Base-by-base conservation (phyloP, 441 rosid genomes). In the Biscutella laevigata region DNA sequence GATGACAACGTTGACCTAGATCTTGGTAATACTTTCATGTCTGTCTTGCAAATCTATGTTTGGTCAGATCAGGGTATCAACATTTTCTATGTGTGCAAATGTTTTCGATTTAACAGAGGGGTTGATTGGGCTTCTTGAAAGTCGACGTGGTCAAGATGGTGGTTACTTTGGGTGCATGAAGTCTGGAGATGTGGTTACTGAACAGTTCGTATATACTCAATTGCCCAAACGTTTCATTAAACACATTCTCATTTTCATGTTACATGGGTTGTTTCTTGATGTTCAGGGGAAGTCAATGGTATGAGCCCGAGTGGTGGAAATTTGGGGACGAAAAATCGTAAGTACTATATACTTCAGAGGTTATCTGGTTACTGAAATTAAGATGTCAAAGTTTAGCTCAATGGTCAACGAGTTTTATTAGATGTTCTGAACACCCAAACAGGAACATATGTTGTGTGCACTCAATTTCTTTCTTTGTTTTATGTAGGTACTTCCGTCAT, bases 261-360 rank as follows among this genome's bases (percentile, higher is more conserved):
- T 12, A 3, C 15, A 48, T 28, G 33, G 42, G 40, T 52, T 22
- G 21, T 13, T 50, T 33, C 12, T 57, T 67, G 51, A 50, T 67
- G 66, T 75, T 59, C 79, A 88, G 97, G 84, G 95, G 95, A 69
- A 79, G 59, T 71, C 82, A 70, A 69, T 92, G 98, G 98, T 86
- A 80, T 57, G 98, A 92, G 71, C 94, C 98, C 36, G 98, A 92
- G 6, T 88, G 98, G 98, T 88, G 96, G 96, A 92, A 88, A 67
- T 86, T 88, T 44, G 94, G 95, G 52, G 95, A 88, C 43, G 86
- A 76, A 53, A 88, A 88, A 72, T 79, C 95, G 95, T 88, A 76
- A 81, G 97, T 79, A 3, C 26, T 25, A 17, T 52, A 32, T 16
- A 37, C 37, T 29, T 45, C 6, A 21, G 4, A 42, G 37, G 11